These are phyloP conservation scores for Myriangium duriaei DNA, from an alignment of 2,329 filamentous ascomycete species.

Conservation along the genomic window DNA sequence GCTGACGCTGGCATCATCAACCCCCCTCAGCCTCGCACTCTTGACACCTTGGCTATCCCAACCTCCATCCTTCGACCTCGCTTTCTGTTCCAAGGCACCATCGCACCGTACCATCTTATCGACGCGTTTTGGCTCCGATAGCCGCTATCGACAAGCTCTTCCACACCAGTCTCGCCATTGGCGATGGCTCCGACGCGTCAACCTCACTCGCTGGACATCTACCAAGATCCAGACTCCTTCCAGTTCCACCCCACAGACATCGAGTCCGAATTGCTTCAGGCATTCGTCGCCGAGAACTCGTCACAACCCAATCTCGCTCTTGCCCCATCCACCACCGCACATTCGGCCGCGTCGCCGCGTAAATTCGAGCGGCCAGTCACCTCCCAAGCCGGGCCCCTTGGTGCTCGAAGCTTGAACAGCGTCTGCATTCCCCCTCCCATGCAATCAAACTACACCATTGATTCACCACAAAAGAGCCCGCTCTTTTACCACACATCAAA, in stretches of 20 bases:
- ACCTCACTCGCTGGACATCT: conserved; percentile 43
- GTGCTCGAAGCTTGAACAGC: conserved; percentile 52
- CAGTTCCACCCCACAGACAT: conserved; percentile 29
- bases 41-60: too few species aligned
- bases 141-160: conserved; percentile 7
- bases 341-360: conserved; percentile 53
- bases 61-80: conserved; percentile 3
- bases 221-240: conserved; percentile 39
- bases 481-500: conserved; percentile 16
- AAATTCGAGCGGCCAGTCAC: conserved; percentile 47
- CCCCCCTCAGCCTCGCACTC: background rate
- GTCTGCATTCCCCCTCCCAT: conserved; percentile 55
- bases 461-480: conserved; percentile 55
- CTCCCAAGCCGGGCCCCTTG: conserved; percentile 49
- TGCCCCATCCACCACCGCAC: conserved; percentile 45
- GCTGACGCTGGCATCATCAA: background rate
- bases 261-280: conserved; percentile 40
- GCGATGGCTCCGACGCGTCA: conserved; percentile 45
- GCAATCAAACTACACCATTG: conserved; percentile 43
- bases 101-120: too few species aligned
- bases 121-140: conserved; percentile 5
- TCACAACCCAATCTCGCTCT: conserved; percentile 53
- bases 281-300: conserved; percentile 31
- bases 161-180: conserved; percentile 7
- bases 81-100: too few species aligned